Percentiles rank a stretch among this genome's conserved stretches.
phyloP scores from a whole-genome alignment of 1,284 basidiomycete genomes.

The Cystobasidium pallidum region DNA sequence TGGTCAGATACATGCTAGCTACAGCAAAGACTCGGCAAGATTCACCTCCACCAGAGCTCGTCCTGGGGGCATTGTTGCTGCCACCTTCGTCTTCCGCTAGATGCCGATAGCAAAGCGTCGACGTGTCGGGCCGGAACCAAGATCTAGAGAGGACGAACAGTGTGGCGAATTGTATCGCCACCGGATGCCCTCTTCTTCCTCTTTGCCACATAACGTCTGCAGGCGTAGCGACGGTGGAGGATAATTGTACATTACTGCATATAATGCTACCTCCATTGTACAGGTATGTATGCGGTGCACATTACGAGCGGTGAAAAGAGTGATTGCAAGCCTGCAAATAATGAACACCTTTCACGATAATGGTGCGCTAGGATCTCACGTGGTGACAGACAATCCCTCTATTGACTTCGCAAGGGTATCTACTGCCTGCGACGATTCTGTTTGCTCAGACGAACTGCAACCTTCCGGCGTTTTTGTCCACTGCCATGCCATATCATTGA shows the following conservation, averaged over 20 bases:
- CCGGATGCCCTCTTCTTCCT: neutral
- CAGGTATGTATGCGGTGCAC: too few species aligned
- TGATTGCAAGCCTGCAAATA: too few species aligned
- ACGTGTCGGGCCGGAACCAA: slow-evolving; percentile 16
- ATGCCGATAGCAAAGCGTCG: neutral
- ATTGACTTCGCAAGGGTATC: neutral
- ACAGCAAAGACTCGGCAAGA: neutral
- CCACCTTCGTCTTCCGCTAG: neutral
- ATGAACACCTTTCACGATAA: too few species aligned
- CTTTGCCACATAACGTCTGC: too few species aligned
- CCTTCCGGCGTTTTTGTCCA: neutral
- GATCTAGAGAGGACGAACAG: neutral
- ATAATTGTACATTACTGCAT: too few species aligned
- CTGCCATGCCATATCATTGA: slow-evolving; percentile 45
- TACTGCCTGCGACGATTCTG: neutral
- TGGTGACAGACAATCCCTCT: slow-evolving; percentile 2
- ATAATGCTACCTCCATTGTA: too few species aligned
- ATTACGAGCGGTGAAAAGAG: too few species aligned
- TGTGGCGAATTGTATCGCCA: slow-evolving; percentile 5
- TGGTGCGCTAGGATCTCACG: neutral
- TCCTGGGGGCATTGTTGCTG: slow-evolving; percentile 36
- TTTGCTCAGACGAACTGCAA: neutral
- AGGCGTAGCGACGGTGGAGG: too few species aligned
- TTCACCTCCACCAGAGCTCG: slow-evolving; percentile 35
- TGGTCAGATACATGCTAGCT: neutral